Base-by-base conservation (phyloP, 345 rosid genomes). In the Raphanus raphanistrum region DNA sequence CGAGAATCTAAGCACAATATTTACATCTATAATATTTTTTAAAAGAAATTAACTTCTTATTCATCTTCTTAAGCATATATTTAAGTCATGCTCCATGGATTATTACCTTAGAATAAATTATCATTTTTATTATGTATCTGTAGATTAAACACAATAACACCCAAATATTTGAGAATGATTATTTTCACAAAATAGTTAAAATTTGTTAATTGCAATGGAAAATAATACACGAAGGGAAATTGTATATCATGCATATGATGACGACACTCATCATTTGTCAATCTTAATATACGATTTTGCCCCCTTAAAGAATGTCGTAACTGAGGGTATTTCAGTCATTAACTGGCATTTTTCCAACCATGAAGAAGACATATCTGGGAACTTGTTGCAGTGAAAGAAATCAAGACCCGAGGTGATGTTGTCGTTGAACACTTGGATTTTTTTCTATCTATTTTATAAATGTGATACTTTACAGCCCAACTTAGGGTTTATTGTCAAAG, bases 381-480 rank as follows among this genome's bases (percentile, higher is more conserved):
- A 90, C 91, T 89, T 90, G 96, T 84, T 82, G 86, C 87, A 68
- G 73, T 10, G 43, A 68, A 62, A 78, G 77, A 76, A 84, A 68
- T 79, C 90, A 83, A 84, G 66, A 74, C 90, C 91, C 93, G 79
- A 87, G 86, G 85, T 80, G 85, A 78, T 67, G 73, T 72, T 76
- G 88, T 87, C 87, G 90, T 80, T 80, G 80, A 80, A 79, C 79
- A 60, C 41, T 58, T 4, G 60, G 43, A 45, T 69, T 32, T 68
- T 58, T 79, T 26, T 73, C 63, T 73, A 63, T 33, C 55, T 35
- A 48, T 27, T 38, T 1, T 17, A 8, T 29, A 17, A 65, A 6
- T 72, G 60, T 66, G 21, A 62, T 54, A 74, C 82, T 79, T 79
- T 79, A 79, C 74, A 73, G 74, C 67, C 74, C 62, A 35, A 38